A percentile compares a stretch with the other conserved stretches of the same genome.
phyloP scores from a whole-genome alignment of 768 basidiomycete genomes.

The Russula sp. region DNA sequence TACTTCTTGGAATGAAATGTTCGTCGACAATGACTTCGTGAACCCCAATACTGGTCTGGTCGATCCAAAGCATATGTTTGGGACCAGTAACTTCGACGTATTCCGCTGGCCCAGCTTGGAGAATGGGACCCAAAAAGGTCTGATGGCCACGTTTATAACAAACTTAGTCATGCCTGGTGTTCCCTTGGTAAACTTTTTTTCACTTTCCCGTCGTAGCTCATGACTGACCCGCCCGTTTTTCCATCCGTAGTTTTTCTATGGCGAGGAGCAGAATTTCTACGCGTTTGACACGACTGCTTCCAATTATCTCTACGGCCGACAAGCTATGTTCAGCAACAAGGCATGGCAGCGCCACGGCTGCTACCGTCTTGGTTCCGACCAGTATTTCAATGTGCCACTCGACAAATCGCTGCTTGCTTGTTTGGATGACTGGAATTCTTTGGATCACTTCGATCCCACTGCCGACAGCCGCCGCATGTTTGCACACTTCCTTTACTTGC shows the following conservation, averaged over 20 bases:
- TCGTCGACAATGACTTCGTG: constrained; percentile 82
- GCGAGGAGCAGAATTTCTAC: constrained; percentile 92
- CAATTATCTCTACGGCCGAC: constrained; percentile 93
- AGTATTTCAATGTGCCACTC: constrained; percentile 93
- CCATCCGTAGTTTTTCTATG: constrained; percentile 66
- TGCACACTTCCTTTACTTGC: constrained; percentile 68
- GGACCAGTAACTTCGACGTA: constrained; percentile 92
- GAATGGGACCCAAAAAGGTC: constrained; percentile 76
- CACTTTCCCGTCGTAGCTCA: not conserved
- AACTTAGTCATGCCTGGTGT: constrained; percentile 85
- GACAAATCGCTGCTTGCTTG: constrained; percentile 79
- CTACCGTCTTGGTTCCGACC: constrained; percentile 83
- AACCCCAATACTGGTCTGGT: constrained; percentile 62
- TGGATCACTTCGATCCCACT: constrained; percentile 95
- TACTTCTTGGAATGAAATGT: constrained; percentile 90
- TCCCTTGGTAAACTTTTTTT: constrained; percentile 54
- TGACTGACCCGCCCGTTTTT: constrained; percentile 24
- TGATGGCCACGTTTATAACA: constrained; percentile 74
- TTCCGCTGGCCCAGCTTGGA: constrained; percentile 90
- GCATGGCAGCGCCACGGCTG: constrained; percentile 96
- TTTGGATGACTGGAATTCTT: constrained; percentile 84
- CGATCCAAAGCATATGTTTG: constrained; percentile 88
- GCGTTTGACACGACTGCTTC: constrained; percentile 81
- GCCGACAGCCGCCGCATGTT: constrained; percentile 71
- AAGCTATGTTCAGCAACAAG: constrained; percentile 79